Evolutionary conservation across 2,329 filamentous ascomycete genomes (phyloP).

Genomic region (Coniella vitis): DNA sequence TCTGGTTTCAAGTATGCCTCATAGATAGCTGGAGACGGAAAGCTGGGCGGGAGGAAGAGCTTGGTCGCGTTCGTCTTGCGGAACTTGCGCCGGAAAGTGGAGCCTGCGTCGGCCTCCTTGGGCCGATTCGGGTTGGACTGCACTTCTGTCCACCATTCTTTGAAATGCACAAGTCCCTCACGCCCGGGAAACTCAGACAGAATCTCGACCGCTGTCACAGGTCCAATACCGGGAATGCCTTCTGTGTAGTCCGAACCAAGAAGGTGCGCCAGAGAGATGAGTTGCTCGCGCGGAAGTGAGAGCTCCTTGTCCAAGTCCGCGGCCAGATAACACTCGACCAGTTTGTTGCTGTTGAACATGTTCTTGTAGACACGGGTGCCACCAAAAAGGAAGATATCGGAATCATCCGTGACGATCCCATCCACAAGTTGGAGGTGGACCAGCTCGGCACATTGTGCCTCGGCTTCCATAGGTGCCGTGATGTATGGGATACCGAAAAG

Average conservation of each 20-base stretch:
- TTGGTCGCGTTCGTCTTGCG: slow-evolving; percentile 71
- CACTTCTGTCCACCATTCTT: slow-evolving; percentile 78
- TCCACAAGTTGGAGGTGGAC: slow-evolving; percentile 84
- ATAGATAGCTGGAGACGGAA: slow-evolving; percentile 72
- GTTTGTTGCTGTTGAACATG: slow-evolving; percentile 99
- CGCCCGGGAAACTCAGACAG: slow-evolving; percentile 74
- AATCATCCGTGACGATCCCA: slow-evolving; percentile 96
- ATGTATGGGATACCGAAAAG: slow-evolving; percentile 95
- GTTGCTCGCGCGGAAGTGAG: slow-evolving; percentile 74
- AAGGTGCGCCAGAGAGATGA: slow-evolving; percentile 85
- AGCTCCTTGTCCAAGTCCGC: slow-evolving; percentile 84
- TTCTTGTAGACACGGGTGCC: slow-evolving; percentile 98
- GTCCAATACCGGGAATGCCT: slow-evolving; percentile 81
- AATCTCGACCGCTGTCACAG: slow-evolving; percentile 91
- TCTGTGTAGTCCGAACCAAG: slow-evolving; percentile 94
- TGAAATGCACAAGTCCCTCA: slow-evolving; percentile 64
- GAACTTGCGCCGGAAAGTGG: slow-evolving; percentile 78
- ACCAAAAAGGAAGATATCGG: slow-evolving; percentile 92
- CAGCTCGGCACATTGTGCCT: slow-evolving; percentile 93
- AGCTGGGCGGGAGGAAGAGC: slow-evolving; percentile 74
- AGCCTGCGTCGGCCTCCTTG: slow-evolving; percentile 53
- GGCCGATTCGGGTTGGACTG: slow-evolving; percentile 58
- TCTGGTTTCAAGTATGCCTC: slow-evolving; percentile 81
- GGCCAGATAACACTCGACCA: slow-evolving; percentile 89
- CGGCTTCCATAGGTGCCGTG: slow-evolving; percentile 97